A percentile compares a stretch with the other conserved stretches of the same genome.
Evolutionary conservation across 2,329 filamentous ascomycete species (phyloP).

Genomic region (Cladosporium sp.): DNA sequence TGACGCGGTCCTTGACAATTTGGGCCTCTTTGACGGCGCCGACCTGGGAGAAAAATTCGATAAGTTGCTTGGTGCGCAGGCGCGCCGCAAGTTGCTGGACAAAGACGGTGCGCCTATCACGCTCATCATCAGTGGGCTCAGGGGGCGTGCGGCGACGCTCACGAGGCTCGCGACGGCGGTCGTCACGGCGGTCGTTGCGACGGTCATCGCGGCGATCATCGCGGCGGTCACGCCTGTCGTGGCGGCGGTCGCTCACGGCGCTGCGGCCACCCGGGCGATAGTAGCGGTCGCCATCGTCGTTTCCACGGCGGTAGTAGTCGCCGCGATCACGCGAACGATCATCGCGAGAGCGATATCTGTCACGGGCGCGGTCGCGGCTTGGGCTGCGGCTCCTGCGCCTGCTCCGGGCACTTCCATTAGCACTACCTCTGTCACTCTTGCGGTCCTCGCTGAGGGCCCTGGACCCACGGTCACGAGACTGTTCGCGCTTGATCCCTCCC

Average conservation of each 20-base stretch:
- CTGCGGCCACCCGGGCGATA: constrained; percentile 45
- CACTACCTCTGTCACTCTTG: constrained; percentile 29
- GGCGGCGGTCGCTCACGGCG: constrained; percentile 47
- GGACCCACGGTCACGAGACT: constrained; percentile 33
- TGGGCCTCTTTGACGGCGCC: constrained; percentile 95
- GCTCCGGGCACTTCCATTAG: constrained; percentile 34
- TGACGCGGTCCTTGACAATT: constrained; percentile 97
- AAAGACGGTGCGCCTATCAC: constrained; percentile 94
- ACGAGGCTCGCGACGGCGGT: constrained; percentile 45
- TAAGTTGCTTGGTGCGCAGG: constrained; percentile 85
- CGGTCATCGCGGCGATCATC: constrained; percentile 40
- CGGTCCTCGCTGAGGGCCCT: constrained; percentile 48
- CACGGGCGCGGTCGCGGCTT: constrained; percentile 21
- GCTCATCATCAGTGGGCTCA: constrained; percentile 87
- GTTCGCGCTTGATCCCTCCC: constrained; percentile 47
- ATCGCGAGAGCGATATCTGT: constrained; percentile 25
- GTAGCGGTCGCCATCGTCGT: constrained; percentile 42
- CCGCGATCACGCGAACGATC: constrained; percentile 24
- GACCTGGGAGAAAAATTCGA: constrained; percentile 92
- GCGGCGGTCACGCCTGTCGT: constrained; percentile 63
- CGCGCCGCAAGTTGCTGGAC: constrained; percentile 97
- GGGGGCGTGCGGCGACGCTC: constrained; percentile 49
- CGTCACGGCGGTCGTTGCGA: constrained; percentile 36
- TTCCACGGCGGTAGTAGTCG: constrained; percentile 17
- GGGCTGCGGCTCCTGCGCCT: constrained; percentile 22